Evolutionary conservation across 768 basidiomycete genomes (phyloP).

Genomic region (Candolleomyces eurysporus): DNA sequence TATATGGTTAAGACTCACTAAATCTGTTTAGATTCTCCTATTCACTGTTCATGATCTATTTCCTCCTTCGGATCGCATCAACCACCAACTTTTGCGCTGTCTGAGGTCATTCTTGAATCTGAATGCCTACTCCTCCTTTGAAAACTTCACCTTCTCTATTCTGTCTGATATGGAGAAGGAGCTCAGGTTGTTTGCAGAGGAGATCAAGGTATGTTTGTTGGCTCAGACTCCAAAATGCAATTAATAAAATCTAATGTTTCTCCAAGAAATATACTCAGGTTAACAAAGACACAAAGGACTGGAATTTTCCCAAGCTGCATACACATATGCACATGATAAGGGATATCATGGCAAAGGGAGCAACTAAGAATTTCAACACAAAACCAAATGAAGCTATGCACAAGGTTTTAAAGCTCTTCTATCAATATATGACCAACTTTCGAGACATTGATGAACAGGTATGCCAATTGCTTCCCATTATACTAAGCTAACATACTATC

Average conservation of each 20-base stretch:
- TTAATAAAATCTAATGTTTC: conserved; percentile 10
- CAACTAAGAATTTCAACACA: conserved; percentile 25
- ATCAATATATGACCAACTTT: conserved; percentile 27
- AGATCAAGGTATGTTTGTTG: conserved; percentile 14
- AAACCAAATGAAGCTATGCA: conserved; percentile 33
- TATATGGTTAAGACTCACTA: background rate
- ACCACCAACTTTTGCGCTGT: background rate
- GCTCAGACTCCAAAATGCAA: background rate
- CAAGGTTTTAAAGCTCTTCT: conserved; percentile 25
- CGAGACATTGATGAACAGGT: conserved; percentile 31
- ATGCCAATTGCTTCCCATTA: background rate
- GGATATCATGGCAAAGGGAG: conserved; percentile 31
- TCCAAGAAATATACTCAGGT: background rate
- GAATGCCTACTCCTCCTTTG: background rate
- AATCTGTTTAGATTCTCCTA: background rate
- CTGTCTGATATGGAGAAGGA: background rate
- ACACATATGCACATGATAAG: conserved; percentile 24
- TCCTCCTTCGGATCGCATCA: background rate
- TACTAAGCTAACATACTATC: too few relatives aligned
- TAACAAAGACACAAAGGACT: conserved; percentile 19
- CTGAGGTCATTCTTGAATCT: background rate
- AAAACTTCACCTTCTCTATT: background rate
- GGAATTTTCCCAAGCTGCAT: conserved; percentile 36
- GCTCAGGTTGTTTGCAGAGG: background rate
- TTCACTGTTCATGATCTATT: background rate